Percentiles rank a stretch among this genome's conserved stretches.
Conservation (phyloP, 495 filamentous ascomycete species). For the Hyaloscypha variabilis region DNA sequence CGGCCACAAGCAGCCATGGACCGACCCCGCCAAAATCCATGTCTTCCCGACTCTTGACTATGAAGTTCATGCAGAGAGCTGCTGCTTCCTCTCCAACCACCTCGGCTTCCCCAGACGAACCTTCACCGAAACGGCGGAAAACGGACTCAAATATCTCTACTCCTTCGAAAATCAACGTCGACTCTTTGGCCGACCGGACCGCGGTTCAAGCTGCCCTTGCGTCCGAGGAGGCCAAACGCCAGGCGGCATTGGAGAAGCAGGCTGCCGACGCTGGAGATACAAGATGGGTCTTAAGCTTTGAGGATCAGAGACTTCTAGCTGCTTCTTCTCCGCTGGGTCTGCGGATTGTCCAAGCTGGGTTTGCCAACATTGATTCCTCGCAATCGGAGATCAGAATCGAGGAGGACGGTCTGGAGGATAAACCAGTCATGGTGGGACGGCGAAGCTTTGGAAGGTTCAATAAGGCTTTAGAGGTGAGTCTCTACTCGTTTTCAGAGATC, state of each 20-base stretch:
- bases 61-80: conserved; percentile 99
- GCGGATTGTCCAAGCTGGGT: conserved; percentile 45
- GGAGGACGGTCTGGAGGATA: conserved; percentile 27
- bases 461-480: conserved; percentile 34
- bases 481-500: neutral
- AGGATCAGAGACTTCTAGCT: conserved; percentile 31
- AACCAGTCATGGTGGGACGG: conserved; percentile 38
- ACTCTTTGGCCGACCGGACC: conserved; percentile 45
- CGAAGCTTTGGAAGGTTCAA: conserved; percentile 49
- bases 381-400: neutral
- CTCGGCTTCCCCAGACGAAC: conserved; percentile 41
- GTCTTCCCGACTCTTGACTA: conserved; percentile 88
- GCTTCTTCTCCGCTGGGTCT: conserved; percentile 13
- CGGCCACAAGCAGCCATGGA: conserved; percentile 14
- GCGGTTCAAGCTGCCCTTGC: conserved; percentile 70
- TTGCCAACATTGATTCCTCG: conserved; percentile 42
- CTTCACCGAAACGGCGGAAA: conserved; percentile 58
- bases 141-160: conserved; percentile 28
- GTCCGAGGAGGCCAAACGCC: conserved; percentile 74
- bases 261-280: conserved; percentile 81
- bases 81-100: conserved; percentile 57
- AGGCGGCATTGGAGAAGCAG: conserved; percentile 67
- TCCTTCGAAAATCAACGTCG: conserved; percentile 28
- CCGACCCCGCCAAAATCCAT: conserved; percentile 61
- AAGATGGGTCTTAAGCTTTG: conserved; percentile 77